These are phyloP conservation scores for Xylaria polymorpha DNA, from an alignment of 2,329 filamentous ascomycete species.

Conservation along the genomic window DNA sequence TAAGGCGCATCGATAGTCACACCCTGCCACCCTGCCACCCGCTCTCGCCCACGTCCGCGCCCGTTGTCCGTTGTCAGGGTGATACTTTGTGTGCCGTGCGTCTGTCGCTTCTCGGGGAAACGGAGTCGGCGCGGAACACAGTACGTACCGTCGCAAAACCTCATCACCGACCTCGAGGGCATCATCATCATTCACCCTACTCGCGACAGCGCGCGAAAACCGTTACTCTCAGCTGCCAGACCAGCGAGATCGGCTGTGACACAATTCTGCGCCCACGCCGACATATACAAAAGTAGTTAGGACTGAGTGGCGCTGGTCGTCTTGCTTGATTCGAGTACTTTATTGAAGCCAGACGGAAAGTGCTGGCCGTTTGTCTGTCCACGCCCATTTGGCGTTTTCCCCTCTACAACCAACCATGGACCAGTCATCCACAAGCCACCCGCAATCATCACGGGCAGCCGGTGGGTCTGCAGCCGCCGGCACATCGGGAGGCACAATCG, in stretches of 20 bases:
- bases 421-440: constrained; percentile 65
- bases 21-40: constrained; percentile 26
- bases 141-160: constrained; percentile 30
- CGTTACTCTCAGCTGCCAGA: constrained; percentile 14
- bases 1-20: constrained; percentile 32
- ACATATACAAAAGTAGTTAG: constrained; percentile 23
- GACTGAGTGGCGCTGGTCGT: constrained; percentile 33
- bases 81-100: constrained; percentile 36
- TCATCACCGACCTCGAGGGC: constrained; percentile 14
- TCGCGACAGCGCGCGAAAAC: constrained; percentile 19
- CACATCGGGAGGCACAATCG: constrained; percentile 44
- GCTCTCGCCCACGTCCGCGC: constrained; percentile 14
- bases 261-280: constrained; percentile 28
- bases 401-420: constrained; percentile 59
- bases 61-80: constrained; percentile 16
- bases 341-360: constrained; percentile 23
- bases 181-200: constrained; percentile 14
- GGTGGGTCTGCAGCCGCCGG: constrained; percentile 38
- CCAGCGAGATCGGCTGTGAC: constrained; percentile 24
- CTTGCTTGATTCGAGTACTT: constrained; percentile 12
- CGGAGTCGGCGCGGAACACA: constrained; percentile 25
- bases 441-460: constrained; percentile 59
- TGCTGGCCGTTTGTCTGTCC: constrained; percentile 13
- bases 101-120: constrained; percentile 24
- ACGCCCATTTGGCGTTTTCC: constrained; percentile 20